These are phyloP conservation scores for Proliferodiscus dingleyae DNA, from an alignment of 2,329 filamentous ascomycete genomes.

Conservation along the genomic window DNA sequence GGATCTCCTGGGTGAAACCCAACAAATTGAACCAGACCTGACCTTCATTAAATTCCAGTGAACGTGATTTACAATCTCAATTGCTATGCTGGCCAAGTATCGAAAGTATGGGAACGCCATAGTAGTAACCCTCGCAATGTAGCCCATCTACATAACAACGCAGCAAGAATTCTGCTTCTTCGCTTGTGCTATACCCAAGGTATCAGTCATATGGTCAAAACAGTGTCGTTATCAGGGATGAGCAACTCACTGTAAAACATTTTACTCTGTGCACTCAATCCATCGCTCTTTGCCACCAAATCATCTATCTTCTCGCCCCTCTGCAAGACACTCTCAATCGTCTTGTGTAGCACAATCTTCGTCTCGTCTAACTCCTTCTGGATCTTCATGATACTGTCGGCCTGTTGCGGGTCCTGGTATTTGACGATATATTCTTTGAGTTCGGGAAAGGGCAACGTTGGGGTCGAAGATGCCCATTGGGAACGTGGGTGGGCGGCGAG, in stretches of 20 bases:
- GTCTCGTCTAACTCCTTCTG: conserved; percentile 96
- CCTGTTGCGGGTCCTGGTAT: conserved; percentile 68
- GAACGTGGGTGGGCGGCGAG: conserved; percentile 68
- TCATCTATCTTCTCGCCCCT: conserved; percentile 96
- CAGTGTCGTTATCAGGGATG: neutral
- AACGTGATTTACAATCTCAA: conserved; percentile 15
- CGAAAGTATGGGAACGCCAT: conserved; percentile 18
- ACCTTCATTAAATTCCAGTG: neutral
- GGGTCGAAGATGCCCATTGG: conserved; percentile 54
- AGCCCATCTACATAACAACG: conserved; percentile 53
- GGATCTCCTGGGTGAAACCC: neutral
- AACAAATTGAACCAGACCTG: conserved; percentile 2
- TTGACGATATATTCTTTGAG: conserved; percentile 73
- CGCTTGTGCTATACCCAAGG: conserved; percentile 50
- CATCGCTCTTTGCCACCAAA: conserved; percentile 88
- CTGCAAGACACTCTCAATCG: conserved; percentile 82
- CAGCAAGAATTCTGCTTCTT: conserved; percentile 81
- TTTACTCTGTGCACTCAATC: conserved; percentile 86
- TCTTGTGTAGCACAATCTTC: conserved; percentile 96
- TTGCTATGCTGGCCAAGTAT: conserved; percentile 17
- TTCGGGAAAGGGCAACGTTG: conserved; percentile 59
- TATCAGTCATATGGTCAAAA: conserved; percentile 8
- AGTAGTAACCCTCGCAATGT: neutral
- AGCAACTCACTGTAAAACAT: conserved; percentile 80
- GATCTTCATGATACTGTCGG: conserved; percentile 91